Base-by-base conservation (phyloP, 2,329 filamentous ascomycete species). In the Dichotomopilus funicola region DNA sequence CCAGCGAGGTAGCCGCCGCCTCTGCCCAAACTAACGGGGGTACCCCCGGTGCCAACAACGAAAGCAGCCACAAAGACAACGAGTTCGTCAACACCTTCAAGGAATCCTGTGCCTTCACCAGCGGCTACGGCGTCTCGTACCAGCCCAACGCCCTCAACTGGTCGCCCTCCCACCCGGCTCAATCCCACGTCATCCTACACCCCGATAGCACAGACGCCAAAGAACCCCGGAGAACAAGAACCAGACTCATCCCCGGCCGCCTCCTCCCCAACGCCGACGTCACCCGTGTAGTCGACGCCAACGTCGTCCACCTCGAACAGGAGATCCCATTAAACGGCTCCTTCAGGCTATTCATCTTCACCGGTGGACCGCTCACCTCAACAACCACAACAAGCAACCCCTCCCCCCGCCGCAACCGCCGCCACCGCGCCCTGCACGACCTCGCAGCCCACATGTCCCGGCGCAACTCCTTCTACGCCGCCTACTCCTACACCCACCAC, bases 11-110 rank as follows among this genome's bases (percentile, higher is more conserved):
- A 8, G 79, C 83, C 48, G 83, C 82, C 35, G 89, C 88, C 3
- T 80, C 80, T 7, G 57, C 65, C 10, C 63, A 67, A 36, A 64
- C 64, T 3, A 27, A 27, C 19, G 19, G 19, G 19, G 19, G 19
- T 27, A 27, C 19, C 19, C 19, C 19, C 2, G 19, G 19, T 27
- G 19, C 19, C 4, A 31, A 2, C 36, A 41, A 9, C 36, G 11
- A 13, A 36, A 5, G 10, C 36, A 37, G 13, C 44, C 41, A 57
- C 8, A 41, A 83, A 47, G 85, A 89, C 57, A 91, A 91, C 66
- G 83, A 88, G 9, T 96, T 96, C 68, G 83, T 95, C 67, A 87
- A 87, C 73, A 90, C 86, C 0, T 96, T 96, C 78, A 96, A 96
- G 70, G 88, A 89, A 55, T 84, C 85, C 35, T 96, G 91, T 75